These are phyloP conservation scores for Backusella morwellensis DNA, from an alignment of 192 early-diverging fungal genomes.

Conservation along the genomic window DNA sequence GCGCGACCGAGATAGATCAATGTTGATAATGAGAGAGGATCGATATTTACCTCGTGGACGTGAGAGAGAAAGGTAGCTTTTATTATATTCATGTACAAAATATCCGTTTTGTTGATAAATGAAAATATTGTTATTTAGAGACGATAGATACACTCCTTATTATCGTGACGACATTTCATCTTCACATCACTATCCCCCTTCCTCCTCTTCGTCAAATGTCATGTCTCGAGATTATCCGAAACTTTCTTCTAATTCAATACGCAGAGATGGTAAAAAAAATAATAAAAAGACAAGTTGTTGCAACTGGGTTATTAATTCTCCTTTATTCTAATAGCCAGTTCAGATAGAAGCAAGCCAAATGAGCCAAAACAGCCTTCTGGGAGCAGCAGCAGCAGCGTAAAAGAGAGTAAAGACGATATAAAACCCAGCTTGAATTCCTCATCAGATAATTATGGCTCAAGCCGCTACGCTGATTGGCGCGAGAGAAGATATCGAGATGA, in stretches of 20 bases:
- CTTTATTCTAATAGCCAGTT: background rate
- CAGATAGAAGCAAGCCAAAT: background rate
- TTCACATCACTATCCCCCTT: constrained; percentile 18
- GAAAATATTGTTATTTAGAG: constrained; percentile 9
- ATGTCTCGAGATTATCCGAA: constrained; percentile 14
- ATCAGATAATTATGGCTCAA: constrained; percentile 12
- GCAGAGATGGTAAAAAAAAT: constrained; percentile 27
- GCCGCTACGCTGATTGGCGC: constrained; percentile 33
- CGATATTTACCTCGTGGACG: constrained; percentile 21
- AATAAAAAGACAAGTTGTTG: background rate
- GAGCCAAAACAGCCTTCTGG: background rate
- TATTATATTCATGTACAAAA: background rate
- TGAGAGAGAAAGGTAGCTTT: constrained; percentile 31
- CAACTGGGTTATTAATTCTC: background rate
- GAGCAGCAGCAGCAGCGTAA: background rate
- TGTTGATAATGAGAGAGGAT: constrained; percentile 27
- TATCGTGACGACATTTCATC: constrained; percentile 33
- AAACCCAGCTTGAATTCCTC: constrained; percentile 13
- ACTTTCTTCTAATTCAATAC: constrained; percentile 17
- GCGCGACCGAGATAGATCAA: constrained; percentile 24
- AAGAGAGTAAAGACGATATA: constrained; percentile 18
- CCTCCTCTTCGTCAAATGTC: constrained; percentile 7
- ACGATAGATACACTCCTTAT: constrained; percentile 32
- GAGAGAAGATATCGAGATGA: constrained; percentile 31
- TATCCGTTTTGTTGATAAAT: background rate